A percentile compares a stretch with the other conserved stretches of the same genome.
Evolutionary conservation across 2,329 filamentous ascomycete genomes (phyloP).

Genomic region (Ophiostoma piceae): DNA sequence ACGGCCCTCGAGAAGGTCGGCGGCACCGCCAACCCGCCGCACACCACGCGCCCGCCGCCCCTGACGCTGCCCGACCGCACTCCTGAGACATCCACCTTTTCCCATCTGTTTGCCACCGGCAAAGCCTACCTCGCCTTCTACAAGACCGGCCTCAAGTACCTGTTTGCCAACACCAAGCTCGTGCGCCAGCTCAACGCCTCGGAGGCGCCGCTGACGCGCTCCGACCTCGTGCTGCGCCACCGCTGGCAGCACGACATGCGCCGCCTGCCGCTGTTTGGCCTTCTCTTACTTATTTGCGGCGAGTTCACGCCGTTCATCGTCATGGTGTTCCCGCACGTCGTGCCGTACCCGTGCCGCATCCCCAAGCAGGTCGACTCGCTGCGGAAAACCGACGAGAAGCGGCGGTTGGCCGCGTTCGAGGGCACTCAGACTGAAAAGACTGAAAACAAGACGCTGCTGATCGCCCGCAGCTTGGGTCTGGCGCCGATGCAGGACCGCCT

Average conservation of each 20-base stretch:
- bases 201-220: slow-evolving; percentile 45
- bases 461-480: slow-evolving; percentile 43
- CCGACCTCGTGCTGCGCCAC: slow-evolving; percentile 64
- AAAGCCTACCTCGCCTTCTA: slow-evolving; percentile 80
- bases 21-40: slow-evolving; percentile 58
- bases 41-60: slow-evolving; percentile 65
- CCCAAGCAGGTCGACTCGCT: slow-evolving; percentile 64
- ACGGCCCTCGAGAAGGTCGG: neutral
- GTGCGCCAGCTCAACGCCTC: slow-evolving; percentile 18
- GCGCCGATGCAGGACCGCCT: slow-evolving; percentile 47
- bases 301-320: slow-evolving; percentile 83
- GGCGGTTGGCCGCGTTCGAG: slow-evolving; percentile 28
- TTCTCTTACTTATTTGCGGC: slow-evolving; percentile 72
- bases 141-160: slow-evolving; percentile 72
- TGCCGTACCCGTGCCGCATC: slow-evolving; percentile 78
- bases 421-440: no score
- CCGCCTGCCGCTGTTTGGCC: slow-evolving; percentile 71
- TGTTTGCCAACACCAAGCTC: slow-evolving; percentile 55
- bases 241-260: slow-evolving; percentile 66
- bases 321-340: slow-evolving; percentile 60
- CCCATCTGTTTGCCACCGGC: slow-evolving; percentile 58
- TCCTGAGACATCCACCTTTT: slow-evolving; percentile 41
- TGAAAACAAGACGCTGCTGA: slow-evolving; percentile 18
- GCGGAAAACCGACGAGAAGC: slow-evolving; percentile 47
- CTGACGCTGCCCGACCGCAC: slow-evolving; percentile 57